These are phyloP conservation scores for Inosperma sp. DNA, from an alignment of 768 basidiomycete genomes.

Conservation along the genomic window DNA sequence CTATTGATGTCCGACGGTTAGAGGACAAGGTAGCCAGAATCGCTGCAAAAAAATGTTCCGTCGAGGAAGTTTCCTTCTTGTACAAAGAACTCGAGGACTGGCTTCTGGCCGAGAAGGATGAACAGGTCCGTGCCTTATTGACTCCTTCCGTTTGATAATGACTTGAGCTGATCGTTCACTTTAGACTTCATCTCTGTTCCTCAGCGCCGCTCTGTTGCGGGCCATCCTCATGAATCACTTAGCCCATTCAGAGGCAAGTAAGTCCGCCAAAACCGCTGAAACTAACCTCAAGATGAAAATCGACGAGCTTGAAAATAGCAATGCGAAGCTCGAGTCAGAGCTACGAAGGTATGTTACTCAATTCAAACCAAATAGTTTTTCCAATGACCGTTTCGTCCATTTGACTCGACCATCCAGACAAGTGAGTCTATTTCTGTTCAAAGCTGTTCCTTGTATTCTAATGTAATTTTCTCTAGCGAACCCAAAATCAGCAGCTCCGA, in stretches of 20 bases:
- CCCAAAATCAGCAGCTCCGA: conserved; percentile 58
- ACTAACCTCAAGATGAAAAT: conserved; percentile 57
- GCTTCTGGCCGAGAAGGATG: conserved; percentile 61
- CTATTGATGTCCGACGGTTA: conserved; percentile 57
- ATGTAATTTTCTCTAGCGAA: conserved; percentile 40
- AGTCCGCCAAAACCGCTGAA: conserved; percentile 60
- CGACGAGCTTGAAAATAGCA: conserved; percentile 56
- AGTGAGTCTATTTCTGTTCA: conserved; percentile 41
- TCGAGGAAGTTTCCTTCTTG: conserved; percentile 75
- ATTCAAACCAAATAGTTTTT: conserved; percentile 12
- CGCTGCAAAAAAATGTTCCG: conserved; percentile 81
- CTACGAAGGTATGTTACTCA: conserved; percentile 57
- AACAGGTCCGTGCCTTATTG: conserved; percentile 49
- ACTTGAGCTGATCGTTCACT: conserved; percentile 12
- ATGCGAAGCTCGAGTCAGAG: conserved; percentile 62
- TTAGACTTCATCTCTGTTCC: conserved; percentile 62
- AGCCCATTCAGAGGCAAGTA: conserved; percentile 74
- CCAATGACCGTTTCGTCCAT: conserved; percentile 10
- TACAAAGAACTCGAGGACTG: conserved; percentile 78
- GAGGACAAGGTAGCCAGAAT: conserved; percentile 77
- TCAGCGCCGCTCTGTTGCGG: conserved; percentile 74
- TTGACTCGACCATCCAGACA: conserved; percentile 40
- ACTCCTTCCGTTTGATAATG: conserved; percentile 6
- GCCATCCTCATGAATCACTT: conserved; percentile 81
- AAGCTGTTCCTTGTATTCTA: not conserved